Base-by-base conservation (phyloP, 306 rosid genomes). In the Quercus wislizeni region DNA sequence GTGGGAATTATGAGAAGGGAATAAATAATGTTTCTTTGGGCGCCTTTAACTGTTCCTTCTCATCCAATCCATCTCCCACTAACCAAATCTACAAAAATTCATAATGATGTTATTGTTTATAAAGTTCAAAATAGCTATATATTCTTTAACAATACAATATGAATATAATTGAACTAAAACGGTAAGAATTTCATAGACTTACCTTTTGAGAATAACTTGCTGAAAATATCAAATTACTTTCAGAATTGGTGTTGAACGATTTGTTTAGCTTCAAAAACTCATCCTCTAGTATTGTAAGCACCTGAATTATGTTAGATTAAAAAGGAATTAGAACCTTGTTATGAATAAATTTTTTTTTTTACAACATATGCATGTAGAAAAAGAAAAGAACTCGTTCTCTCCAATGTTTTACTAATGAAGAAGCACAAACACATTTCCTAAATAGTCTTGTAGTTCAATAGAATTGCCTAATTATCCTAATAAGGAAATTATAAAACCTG, bases 1-100 rank as follows among this genome's bases (percentile, higher is more conserved):
- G 97, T 65, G 97, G 94, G 68, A 92, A 83, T 57, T 89, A 97
- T 4, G 97, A 85, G 74, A 85, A 85, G 7, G 99, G 99, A 62
- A 94, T 76, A 76, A 92, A 91, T 68, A 89, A 12, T 21, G 97
- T 77, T 83, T 92, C 93, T 85, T 90, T 91, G 63, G 87, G 86
- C 38, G 95, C 97, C 57, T 79, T 87, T 28, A 69, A 14, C 0
- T 94, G 97, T 80, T 94, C 95, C 56, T 78, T 83, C 15, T 87
- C 83, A 0, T 75, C 69, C 30, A 84, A 9, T 67, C 89, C 89
- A 31, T 90, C 92, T 76, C 95, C 99, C 30, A 92, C 86, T 67
- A 94, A 54, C 99, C 97, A 91, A 77, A 87, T 71, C 97, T 90
- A 49, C 78, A 71, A 52, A 43, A 35, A n/a, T 35, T 61, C 52